These are phyloP conservation scores for Teratosphaeria epicoccoides DNA, from an alignment of 2,329 filamentous ascomycete genomes.

Conservation along the genomic window DNA sequence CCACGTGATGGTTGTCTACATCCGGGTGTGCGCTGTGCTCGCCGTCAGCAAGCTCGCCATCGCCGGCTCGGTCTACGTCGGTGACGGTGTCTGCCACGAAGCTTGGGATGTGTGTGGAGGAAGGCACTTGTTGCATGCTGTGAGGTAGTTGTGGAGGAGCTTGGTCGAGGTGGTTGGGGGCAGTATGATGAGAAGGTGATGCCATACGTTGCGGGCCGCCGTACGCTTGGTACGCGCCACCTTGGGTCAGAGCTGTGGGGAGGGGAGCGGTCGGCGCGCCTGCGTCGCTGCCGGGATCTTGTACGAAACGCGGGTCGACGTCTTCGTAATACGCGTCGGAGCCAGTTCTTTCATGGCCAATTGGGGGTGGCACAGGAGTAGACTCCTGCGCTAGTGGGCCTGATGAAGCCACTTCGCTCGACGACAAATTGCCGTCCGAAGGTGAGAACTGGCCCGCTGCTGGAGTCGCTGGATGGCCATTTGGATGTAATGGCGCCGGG, in stretches of 20 bases:
- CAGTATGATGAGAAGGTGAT: conserved; percentile 3
- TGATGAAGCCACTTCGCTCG: conserved; percentile 11
- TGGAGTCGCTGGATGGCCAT: conserved; percentile 3
- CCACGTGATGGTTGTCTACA: conserved; percentile 27
- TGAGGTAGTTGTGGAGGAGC: neutral
- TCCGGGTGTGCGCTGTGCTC: conserved; percentile 16
- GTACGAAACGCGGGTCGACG: conserved; percentile 75
- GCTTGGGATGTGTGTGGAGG: conserved; percentile 4
- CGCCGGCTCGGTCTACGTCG: conserved; percentile 1
- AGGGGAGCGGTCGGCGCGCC: conserved; percentile 5
- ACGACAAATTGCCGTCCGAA: conserved; percentile 3
- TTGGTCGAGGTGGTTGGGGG: conserved; percentile 3
- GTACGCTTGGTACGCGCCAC: conserved; percentile 4
- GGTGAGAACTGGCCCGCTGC: neutral
- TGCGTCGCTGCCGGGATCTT: conserved; percentile 25
- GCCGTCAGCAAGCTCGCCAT: conserved; percentile 7
- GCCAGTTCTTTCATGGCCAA: conserved; percentile 22
- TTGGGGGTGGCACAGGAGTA: conserved; percentile 12
- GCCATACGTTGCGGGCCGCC: conserved; percentile 4
- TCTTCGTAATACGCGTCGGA: conserved; percentile 76
- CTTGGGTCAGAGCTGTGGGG: conserved; percentile 11
- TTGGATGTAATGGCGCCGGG: conserved; percentile 5
- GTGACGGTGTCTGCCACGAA: conserved; percentile 1
- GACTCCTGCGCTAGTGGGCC: conserved; percentile 8
- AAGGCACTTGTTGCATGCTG: neutral